phyloP scores from a whole-genome alignment of 352 stramenopile genomes.

The Globisporangium recalcitrans region DNA sequence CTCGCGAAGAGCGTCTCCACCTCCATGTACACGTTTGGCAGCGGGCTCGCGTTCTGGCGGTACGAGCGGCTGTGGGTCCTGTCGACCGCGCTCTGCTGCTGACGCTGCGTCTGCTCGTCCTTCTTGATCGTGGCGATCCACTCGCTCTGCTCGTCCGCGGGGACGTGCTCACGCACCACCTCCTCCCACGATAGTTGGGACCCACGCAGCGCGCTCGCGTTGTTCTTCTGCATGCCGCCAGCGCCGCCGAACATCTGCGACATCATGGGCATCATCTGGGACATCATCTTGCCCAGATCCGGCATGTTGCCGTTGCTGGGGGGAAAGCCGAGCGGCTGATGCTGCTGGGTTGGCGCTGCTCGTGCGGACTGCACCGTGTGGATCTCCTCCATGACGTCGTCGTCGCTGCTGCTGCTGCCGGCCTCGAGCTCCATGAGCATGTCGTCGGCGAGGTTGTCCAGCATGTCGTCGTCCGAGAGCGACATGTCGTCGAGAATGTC shows the following conservation, averaged over 20 bases:
- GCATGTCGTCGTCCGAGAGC: conserved; percentile 83
- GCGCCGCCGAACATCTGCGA: conserved; percentile 66
- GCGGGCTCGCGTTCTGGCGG: conserved; percentile 31
- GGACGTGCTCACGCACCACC: conserved; percentile 56
- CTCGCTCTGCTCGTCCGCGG: conserved; percentile 42
- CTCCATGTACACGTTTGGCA: conserved; percentile 66
- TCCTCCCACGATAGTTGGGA: conserved; percentile 50
- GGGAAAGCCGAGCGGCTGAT: conserved; percentile 28
- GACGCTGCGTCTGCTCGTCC: conserved; percentile 42
- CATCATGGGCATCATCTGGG: conserved; percentile 87
- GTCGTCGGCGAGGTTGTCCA: conserved; percentile 75
- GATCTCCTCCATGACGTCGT: conserved; percentile 18
- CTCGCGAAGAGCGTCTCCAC: conserved; percentile 53
- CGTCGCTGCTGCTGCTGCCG: conserved; percentile 14
- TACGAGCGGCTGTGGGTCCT: conserved; percentile 64
- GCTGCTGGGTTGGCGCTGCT: not conserved
- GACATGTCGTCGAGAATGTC: conserved; percentile 81
- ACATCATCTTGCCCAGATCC: conserved; percentile 78
- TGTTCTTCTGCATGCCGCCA: conserved; percentile 7
- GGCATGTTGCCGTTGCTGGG: conserved; percentile 33
- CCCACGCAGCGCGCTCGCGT: conserved; percentile 19
- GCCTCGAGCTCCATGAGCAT: conserved; percentile 71
- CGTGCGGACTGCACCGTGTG: conserved; percentile 22
- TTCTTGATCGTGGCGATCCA: conserved; percentile 64
- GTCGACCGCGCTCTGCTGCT: conserved; percentile 13